These are phyloP conservation scores for Rhizopus microsporus DNA, from an alignment of 371 early-diverging fungal genomes.

Conservation along the genomic window DNA sequence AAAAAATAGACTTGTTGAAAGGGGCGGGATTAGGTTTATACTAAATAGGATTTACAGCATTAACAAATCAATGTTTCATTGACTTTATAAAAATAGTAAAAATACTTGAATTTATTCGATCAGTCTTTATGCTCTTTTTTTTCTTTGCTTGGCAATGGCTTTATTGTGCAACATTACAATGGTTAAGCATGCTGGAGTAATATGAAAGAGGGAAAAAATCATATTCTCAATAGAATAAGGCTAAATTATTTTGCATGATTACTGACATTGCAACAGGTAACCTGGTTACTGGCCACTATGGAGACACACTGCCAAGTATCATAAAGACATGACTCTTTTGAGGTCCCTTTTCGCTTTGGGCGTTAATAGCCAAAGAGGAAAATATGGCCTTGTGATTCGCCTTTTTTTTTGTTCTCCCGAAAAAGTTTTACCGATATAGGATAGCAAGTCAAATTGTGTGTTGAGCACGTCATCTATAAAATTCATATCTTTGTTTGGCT, in stretches of 20 bases:
- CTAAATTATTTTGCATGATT: too few species aligned
- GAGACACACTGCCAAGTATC: too few species aligned
- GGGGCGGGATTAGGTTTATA: conserved; percentile 18
- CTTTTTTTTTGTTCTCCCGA: background rate
- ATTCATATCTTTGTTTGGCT: background rate
- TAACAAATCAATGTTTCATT: conserved; percentile 1
- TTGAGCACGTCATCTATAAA: conserved; percentile 19
- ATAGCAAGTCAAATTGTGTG: conserved; percentile 12
- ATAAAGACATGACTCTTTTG: too few species aligned
- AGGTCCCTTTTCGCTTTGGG: too few species aligned
- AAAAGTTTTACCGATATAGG: conserved; percentile 8
- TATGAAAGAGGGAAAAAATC: too few species aligned
- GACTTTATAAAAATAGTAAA: conserved; percentile 4
- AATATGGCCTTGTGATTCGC: background rate
- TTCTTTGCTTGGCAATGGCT: conserved; percentile 1
- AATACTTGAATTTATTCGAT: background rate
- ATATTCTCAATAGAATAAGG: too few species aligned
- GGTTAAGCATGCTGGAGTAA: too few species aligned
- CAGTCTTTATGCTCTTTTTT: background rate
- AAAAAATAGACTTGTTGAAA: conserved; percentile 1
- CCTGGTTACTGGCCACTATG: too few species aligned
- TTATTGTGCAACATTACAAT: background rate
- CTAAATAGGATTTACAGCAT: background rate
- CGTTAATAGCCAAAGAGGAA: too few species aligned
- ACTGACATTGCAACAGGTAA: too few species aligned